phyloP scores from a whole-genome alignment of 495 filamentous ascomycete genomes.

The Trichocladium antarcticum region DNA sequence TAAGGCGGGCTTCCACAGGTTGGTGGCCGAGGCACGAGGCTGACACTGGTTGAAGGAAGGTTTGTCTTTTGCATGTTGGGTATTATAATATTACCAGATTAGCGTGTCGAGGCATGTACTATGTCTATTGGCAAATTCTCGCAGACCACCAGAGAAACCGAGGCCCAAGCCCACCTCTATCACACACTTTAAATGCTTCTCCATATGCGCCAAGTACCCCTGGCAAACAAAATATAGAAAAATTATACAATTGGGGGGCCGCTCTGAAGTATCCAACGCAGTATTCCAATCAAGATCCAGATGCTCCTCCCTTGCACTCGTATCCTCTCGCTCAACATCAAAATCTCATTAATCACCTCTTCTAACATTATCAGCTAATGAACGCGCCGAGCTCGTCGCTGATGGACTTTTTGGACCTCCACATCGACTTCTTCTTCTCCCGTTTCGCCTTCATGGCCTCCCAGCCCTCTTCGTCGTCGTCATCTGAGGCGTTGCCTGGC shows the following conservation, averaged over 20 bases:
- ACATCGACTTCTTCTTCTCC: conserved; percentile 64
- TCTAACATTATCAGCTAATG: conserved; percentile 24
- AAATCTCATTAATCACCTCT: neutral
- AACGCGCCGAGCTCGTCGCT: conserved; percentile 32
- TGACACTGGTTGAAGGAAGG: too few species aligned
- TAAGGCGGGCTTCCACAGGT: conserved; percentile 8
- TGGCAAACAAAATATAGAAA: neutral
- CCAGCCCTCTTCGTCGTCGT: conserved; percentile 76
- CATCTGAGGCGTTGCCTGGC: conserved; percentile 40
- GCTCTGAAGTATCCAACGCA: neutral
- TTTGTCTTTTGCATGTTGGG: conserved; percentile 2
- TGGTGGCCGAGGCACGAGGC: neutral
- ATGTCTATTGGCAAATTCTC: conserved; percentile 27
- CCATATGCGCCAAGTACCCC: neutral
- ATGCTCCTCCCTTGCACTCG: neutral
- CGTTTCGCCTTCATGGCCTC: conserved; percentile 76
- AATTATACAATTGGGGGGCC: conserved; percentile 1
- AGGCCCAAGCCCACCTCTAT: neutral
- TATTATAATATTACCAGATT: conserved; percentile 27
- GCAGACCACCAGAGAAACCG: neutral
- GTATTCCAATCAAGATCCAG: neutral
- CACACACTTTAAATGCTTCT: neutral
- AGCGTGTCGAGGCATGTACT: conserved; percentile 20
- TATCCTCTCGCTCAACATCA: neutral
- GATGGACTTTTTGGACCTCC: conserved; percentile 55